Evolutionary conservation across 2,329 filamentous ascomycete species (phyloP).

Genomic region (Fusarium albidum): DNA sequence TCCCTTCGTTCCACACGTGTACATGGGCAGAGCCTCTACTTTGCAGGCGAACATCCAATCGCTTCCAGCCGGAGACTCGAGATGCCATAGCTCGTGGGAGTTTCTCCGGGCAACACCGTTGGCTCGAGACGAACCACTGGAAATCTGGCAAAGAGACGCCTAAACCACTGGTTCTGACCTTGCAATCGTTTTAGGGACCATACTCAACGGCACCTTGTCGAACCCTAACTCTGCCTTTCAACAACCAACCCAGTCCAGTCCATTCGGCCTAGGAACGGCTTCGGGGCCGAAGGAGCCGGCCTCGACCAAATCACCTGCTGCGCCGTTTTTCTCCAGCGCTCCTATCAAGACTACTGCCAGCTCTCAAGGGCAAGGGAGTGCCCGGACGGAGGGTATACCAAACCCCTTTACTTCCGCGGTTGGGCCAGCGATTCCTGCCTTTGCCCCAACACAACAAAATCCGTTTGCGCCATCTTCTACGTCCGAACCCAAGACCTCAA

Average conservation of each 20-base stretch:
- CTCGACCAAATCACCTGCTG: conserved; percentile 3
- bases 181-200: conserved; percentile 40
- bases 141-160: conserved; percentile 39
- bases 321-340: conserved; percentile 9
- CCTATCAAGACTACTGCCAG: conserved; percentile 10
- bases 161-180: conserved; percentile 42
- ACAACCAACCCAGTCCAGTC: conserved; percentile 28
- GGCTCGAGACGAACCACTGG: conserved; percentile 41
- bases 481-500: not conserved
- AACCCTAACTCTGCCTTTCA: conserved; percentile 27
- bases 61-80: conserved; percentile 40
- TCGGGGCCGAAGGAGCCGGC: conserved; percentile 10
- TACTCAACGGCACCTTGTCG: conserved; percentile 31
- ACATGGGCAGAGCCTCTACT: conserved; percentile 17
- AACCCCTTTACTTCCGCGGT: conserved; percentile 30
- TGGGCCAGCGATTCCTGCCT: conserved; percentile 4
- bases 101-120: conserved; percentile 26
- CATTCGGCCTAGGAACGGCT: conserved; percentile 32
- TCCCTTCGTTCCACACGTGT: conserved; percentile 16
- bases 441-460: conserved; percentile 9
- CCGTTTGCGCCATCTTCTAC: conserved; percentile 16
- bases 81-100: conserved; percentile 31
- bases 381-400: conserved; percentile 4
- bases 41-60: conserved; percentile 34
- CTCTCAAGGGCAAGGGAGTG: conserved; percentile 2